Percentiles rank a stretch among this genome's conserved stretches.
Conservation (phyloP, 352 stramenopile genomes). For the Phytophthora citricola region DNA sequence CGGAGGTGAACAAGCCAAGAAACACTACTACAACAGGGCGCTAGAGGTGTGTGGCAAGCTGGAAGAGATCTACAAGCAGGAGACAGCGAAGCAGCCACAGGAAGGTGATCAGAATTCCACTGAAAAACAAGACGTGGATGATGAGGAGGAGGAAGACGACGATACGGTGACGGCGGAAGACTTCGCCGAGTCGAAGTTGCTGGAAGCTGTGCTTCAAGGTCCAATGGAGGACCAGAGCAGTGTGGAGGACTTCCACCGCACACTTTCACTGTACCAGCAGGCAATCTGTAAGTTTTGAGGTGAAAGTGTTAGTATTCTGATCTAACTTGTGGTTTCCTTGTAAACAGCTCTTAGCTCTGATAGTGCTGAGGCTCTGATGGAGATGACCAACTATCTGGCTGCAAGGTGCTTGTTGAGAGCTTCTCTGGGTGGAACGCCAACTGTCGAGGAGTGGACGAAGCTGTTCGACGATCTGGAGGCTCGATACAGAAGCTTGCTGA, state of each 20-base stretch:
- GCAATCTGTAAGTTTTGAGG: slow-evolving; percentile 46
- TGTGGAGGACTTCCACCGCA: slow-evolving; percentile 49
- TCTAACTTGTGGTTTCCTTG: slow-evolving; percentile 10
- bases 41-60: slow-evolving; percentile 40
- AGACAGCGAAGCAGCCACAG: slow-evolving; percentile 16
- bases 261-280: slow-evolving; percentile 61
- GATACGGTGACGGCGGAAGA: slow-evolving; percentile 55
- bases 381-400: slow-evolving; percentile 74
- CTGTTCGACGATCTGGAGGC: slow-evolving; percentile 55
- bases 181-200: slow-evolving; percentile 53
- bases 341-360: slow-evolving; percentile 52
- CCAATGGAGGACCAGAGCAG: slow-evolving; percentile 26
- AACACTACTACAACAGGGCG: slow-evolving; percentile 33
- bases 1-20: slow-evolving; percentile 8
- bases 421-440: slow-evolving; percentile 17
- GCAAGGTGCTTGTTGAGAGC: slow-evolving; percentile 42
- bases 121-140: slow-evolving; percentile 10
- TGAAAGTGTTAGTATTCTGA: not conserved
- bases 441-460: slow-evolving; percentile 41
- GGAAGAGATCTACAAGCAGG: slow-evolving; percentile 48
- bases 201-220: slow-evolving; percentile 66
- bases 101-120: not conserved
- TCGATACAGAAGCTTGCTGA: slow-evolving; percentile 48
- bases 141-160: slow-evolving; percentile 42
- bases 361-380: slow-evolving; percentile 73